Evolutionary conservation across 768 basidiomycete genomes (phyloP).

Genomic region (Leccinum rimulosum): DNA sequence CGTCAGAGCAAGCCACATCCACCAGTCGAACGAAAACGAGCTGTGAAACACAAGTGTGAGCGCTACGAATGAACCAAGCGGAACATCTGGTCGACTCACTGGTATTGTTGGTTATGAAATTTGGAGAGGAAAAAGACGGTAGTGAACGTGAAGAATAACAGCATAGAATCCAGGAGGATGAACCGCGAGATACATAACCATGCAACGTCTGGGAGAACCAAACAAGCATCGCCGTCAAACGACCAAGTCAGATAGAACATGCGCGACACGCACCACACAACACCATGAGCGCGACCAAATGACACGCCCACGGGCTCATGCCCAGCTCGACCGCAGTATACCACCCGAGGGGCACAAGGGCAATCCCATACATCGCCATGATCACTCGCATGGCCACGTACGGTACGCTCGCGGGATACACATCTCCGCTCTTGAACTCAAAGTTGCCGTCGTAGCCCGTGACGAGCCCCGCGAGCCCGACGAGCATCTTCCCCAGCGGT

Average conservation of each 20-base stretch:
- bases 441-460: constrained; percentile 90
- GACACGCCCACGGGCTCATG: constrained; percentile 85
- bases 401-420: constrained; percentile 82
- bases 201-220: constrained; percentile 69
- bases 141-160: constrained; percentile 98
- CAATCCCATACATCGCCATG: constrained; percentile 91
- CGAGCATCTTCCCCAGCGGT: constrained; percentile 98
- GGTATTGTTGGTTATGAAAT: constrained; percentile 95
- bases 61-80: neutral
- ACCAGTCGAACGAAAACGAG: constrained; percentile 96
- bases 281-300: constrained; percentile 92
- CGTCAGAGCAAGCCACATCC: constrained; percentile 91
- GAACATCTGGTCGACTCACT: constrained; percentile 50
- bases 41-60: constrained; percentile 37
- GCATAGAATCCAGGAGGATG: constrained; percentile 96
- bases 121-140: constrained; percentile 93
- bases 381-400: constrained; percentile 95
- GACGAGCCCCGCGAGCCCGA: constrained; percentile 88
- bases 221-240: neutral
- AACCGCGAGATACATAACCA: constrained; percentile 98
- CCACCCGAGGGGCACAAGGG: constrained; percentile 95
- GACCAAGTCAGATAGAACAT: constrained; percentile 22
- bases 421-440: constrained; percentile 90
- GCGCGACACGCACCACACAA: constrained; percentile 59
- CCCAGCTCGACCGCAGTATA: constrained; percentile 94